Conservation (phyloP, 2,329 filamentous ascomycete genomes). For the Pestalotiopsis sp. region DNA sequence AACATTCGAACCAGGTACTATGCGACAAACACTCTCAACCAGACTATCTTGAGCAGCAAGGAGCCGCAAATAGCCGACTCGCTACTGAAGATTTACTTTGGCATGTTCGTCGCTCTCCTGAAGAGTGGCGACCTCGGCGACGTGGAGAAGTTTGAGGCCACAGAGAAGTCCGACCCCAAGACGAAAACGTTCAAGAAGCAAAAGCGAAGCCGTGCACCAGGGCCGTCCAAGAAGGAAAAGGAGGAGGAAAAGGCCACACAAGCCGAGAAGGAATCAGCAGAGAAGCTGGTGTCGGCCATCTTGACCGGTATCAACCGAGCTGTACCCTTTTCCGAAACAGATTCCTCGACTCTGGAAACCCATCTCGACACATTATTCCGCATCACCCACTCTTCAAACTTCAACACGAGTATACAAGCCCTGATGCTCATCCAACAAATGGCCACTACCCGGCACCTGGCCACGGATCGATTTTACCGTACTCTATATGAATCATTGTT, state of each 20-base stretch:
- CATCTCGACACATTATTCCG: constrained; percentile 94
- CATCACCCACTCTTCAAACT: constrained; percentile 96
- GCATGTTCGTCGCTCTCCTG: constrained; percentile 79
- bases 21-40: constrained; percentile 93
- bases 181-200: constrained; percentile 57
- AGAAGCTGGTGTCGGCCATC: constrained; percentile 91
- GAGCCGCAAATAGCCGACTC: constrained; percentile 81
- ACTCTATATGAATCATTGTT: constrained; percentile 94
- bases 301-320: constrained; percentile 94
- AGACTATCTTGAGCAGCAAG: constrained; percentile 86
- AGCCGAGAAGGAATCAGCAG: constrained; percentile 70
- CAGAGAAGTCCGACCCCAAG: constrained; percentile 33
- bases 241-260: constrained; percentile 32
- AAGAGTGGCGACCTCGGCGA: constrained; percentile 58
- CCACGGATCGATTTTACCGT: constrained; percentile 89
- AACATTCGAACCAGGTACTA: constrained; percentile 91
- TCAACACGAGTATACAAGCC: constrained; percentile 97
- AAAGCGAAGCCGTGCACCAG: background rate
- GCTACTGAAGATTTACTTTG: constrained; percentile 89
- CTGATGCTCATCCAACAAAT: constrained; percentile 94
- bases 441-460: constrained; percentile 76
- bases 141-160: constrained; percentile 40
- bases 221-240: constrained; percentile 37
- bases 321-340: constrained; percentile 86
- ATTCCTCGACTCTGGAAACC: constrained; percentile 77